These are phyloP conservation scores for Saccharum officinarum DNA, from an alignment of 176 grass and related monocot species.

Conservation along the genomic window DNA sequence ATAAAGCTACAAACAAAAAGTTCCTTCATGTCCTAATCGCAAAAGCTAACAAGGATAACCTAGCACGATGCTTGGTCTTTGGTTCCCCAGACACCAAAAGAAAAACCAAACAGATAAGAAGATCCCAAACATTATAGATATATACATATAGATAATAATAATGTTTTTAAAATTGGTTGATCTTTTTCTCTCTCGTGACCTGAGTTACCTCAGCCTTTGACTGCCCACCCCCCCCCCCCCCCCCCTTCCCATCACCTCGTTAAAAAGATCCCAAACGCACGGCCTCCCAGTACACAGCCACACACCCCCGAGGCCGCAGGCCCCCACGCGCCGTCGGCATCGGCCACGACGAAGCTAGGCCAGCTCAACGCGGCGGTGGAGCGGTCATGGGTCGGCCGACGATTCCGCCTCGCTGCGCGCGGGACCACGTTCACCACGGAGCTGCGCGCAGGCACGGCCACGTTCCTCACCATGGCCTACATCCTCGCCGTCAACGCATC, in stretches of 20 bases:
- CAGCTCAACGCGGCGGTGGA: conserved; percentile 49
- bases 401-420: conserved; percentile 42
- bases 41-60: neutral
- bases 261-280: conserved; percentile 39
- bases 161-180: neutral
- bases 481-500: conserved; percentile 87
- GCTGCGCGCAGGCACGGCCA: conserved; percentile 77
- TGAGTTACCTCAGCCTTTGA: neutral
- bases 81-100: neutral
- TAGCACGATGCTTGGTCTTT: neutral
- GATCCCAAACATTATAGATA: neutral
- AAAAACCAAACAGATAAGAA: neutral
- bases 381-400: conserved; percentile 43
- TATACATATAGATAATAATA: neutral
- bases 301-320: neutral
- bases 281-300: neutral
- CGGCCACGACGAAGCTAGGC: conserved; percentile 33
- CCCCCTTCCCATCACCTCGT: neutral
- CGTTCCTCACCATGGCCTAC: conserved; percentile 89
- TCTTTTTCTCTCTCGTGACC: neutral
- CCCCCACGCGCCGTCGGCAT: neutral
- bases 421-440: conserved; percentile 79
- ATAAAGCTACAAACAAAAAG: neutral
- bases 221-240: neutral
- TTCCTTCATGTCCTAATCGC: conserved; percentile 4